Evolutionary conservation across 2,329 filamentous ascomycete genomes (phyloP).

Genomic region (Microascus cirrosus): DNA sequence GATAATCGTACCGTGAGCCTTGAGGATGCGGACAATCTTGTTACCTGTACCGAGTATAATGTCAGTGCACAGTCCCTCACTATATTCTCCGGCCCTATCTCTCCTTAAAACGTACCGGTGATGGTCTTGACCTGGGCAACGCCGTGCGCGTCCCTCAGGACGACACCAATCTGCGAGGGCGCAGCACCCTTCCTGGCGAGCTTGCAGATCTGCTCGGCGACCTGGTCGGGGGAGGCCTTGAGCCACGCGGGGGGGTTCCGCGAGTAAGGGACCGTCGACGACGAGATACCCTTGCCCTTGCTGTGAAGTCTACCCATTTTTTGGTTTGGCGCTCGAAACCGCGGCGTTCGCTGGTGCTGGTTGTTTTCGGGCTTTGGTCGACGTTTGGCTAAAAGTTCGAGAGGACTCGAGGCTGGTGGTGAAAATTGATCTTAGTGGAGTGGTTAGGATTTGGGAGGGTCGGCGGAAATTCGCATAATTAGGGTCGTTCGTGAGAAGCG

Average conservation of each 20-base stretch:
- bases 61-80: neutral
- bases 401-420: neutral
- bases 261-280: conserved; percentile 94
- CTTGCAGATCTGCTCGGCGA: conserved; percentile 98
- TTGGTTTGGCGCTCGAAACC: conserved; percentile 27
- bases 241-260: conserved; percentile 88
- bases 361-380: conserved; percentile 12
- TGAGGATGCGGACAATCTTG: conserved; percentile 99
- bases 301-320: conserved; percentile 95
- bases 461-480: conserved; percentile 33
- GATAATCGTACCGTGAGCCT: conserved; percentile 80
- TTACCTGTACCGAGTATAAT: conserved; percentile 56
- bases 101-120: conserved; percentile 59
- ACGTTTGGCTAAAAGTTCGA: conserved; percentile 8
- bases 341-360: conserved; percentile 12
- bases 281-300: conserved; percentile 98
- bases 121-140: conserved; percentile 96
- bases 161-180: conserved; percentile 96
- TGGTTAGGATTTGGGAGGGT: conserved; percentile 8
- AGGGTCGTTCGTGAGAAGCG: conserved; percentile 18
- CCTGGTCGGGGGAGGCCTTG: conserved; percentile 97
- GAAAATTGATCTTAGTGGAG: conserved; percentile 1
- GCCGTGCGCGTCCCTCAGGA: conserved; percentile 96
- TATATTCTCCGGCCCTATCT: neutral
- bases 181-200: conserved; percentile 98